phyloP scores from a whole-genome alignment of 2,329 filamentous ascomycete species.

The Huntiella moniliformis region DNA sequence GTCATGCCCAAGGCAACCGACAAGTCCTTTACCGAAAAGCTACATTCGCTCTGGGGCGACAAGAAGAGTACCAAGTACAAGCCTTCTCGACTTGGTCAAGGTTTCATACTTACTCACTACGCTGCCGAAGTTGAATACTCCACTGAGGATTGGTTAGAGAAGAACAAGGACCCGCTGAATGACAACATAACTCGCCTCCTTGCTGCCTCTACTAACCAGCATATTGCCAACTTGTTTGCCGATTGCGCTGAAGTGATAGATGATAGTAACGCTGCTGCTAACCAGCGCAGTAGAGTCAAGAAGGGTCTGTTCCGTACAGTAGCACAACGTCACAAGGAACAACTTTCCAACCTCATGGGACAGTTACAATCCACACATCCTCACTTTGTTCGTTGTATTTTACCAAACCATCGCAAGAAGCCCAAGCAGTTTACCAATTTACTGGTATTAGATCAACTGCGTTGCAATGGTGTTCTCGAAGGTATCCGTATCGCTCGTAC shows the following conservation, averaged over 20 bases:
- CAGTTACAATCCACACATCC: conserved; percentile 92
- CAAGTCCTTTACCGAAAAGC: conserved; percentile 88
- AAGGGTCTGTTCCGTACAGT: conserved; percentile 94
- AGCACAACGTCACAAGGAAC: conserved; percentile 92
- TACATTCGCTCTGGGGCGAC: conserved; percentile 81
- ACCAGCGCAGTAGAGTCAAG: conserved; percentile 63
- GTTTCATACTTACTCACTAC: conserved; percentile 92
- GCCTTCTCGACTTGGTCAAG: conserved; percentile 68
- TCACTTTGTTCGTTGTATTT: conserved; percentile 92
- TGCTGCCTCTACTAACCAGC: conserved; percentile 61
- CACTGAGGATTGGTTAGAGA: conserved; percentile 88
- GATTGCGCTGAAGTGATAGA: conserved; percentile 78
- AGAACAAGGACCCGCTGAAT: conserved; percentile 96
- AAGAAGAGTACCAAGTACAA: conserved; percentile 90
- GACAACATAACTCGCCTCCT: conserved; percentile 89
- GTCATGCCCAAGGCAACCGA: conserved; percentile 99
- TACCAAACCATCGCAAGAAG: conserved; percentile 94
- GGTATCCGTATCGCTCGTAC: conserved; percentile 94
- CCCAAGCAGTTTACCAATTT: conserved; percentile 83
- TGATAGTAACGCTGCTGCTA: conserved; percentile 37
- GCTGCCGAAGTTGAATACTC: conserved; percentile 95
- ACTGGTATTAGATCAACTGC: conserved; percentile 90
- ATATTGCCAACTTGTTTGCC: conserved; percentile 66
- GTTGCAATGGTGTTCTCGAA: conserved; percentile 97
- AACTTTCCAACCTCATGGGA: conserved; percentile 86